Percentiles rank a stretch among this genome's conserved stretches.
Conservation (phyloP, 2,329 filamentous ascomycete genomes). For the Fusarium sp. region DNA sequence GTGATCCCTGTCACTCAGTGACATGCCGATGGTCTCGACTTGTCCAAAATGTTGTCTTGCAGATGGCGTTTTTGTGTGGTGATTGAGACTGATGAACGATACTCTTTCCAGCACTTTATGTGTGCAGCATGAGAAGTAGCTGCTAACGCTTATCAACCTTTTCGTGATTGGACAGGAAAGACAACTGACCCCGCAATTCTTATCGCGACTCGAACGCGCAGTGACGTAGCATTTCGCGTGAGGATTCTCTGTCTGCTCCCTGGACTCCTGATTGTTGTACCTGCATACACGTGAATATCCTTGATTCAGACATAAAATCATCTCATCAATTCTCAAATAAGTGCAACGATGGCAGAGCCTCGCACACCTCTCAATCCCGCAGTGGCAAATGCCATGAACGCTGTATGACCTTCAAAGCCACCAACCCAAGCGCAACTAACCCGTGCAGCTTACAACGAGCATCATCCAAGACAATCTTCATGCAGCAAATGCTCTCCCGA, state of each 20-base stretch:
- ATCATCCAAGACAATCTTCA: background rate
- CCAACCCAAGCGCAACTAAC: background rate
- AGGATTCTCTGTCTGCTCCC: background rate
- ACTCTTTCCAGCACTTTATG: fast-evolving
- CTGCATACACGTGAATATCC: background rate
- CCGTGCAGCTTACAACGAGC: background rate
- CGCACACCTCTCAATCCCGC: background rate
- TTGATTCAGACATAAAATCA: background rate
- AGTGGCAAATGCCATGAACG: background rate
- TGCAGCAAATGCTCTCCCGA: background rate
- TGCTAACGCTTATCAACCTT: background rate
- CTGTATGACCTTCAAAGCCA: background rate
- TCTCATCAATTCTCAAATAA: fast-evolving
- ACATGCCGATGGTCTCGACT: background rate
- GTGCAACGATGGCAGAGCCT: background rate
- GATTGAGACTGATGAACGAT: background rate
- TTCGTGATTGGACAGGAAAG: fast-evolving
- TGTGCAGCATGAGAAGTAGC: fast-evolving
- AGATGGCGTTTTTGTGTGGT: fast-evolving
- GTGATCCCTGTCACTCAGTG: background rate
- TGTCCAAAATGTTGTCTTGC: background rate
- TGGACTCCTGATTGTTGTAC: background rate
- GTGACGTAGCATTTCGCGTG: background rate
- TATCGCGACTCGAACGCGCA: background rate
- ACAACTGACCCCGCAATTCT: fast-evolving